Base-by-base conservation (phyloP, 2,329 filamentous ascomycete species). In the Epichloe elymi region DNA sequence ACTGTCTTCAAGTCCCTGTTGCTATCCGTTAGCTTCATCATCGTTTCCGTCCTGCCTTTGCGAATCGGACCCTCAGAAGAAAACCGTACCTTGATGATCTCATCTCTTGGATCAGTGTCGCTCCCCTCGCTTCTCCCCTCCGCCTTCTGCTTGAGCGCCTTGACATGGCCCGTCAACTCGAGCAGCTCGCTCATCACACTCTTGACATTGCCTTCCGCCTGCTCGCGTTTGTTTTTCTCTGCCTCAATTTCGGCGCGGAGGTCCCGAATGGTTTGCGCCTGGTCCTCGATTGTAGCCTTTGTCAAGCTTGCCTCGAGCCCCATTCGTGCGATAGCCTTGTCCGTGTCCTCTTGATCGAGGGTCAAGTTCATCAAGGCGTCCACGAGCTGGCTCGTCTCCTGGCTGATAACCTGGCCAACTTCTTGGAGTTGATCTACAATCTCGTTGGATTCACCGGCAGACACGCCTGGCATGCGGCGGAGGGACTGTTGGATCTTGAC, bases 381-480 rank as follows among this genome's bases (percentile, higher is more conserved):
- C 10, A 70, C 65, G 4, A 70, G 66, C 55, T 66, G 61, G 38
- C 63, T 65, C 8, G 64, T 68, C 60, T 70, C 68, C 30, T 65
- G 62, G 54, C 62, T 68, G 57, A 68, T 61, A 41, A 65, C 60
- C 51, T 65, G 65, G 0, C 66, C 65, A 4, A 68, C 63, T 51
- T 69, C 65, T 42, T 68, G 63, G 15, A 70, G 60, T 51, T 65
- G 62, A 4, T 54, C 39, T 35, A 62, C 59, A 30, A 70, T 63
- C 51, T 69, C 65, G 23, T 58, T 58, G 2, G 66, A 63, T 23
- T 69, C 64, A 23, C 57, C 56, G 37, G 62, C 57, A 0, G 66
- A 64, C 39, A 70, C 62, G 10, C 67, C 67, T 6, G 67, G 66
- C 63, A 70, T 68, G 41, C 66, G 64, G 4, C 66, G 65, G n/a